A percentile compares a stretch with the other conserved stretches of the same genome.
Evolutionary conservation across 176 grass and related monocot genomes (phyloP).

Genomic region (Musa acuminata): DNA sequence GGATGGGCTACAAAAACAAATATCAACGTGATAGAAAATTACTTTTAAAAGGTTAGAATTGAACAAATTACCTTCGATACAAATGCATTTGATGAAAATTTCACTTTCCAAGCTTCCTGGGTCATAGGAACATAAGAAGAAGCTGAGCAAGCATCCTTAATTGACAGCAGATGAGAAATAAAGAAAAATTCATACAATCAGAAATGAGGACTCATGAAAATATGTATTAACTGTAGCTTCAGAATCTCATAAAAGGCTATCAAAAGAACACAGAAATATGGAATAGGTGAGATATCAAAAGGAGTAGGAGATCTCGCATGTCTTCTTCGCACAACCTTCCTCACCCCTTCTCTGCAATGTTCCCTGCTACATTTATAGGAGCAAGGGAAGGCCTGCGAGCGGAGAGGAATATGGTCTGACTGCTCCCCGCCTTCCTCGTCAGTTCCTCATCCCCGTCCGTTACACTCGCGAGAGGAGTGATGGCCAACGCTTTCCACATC

Average conservation of each 20-base stretch:
- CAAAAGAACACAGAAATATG: neutral
- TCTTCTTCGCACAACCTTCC: too few species aligned
- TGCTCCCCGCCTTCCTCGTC: too few species aligned
- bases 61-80: conserved; percentile 45
- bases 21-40: neutral
- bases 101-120: conserved; percentile 56
- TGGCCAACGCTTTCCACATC: too few species aligned
- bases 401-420: too few species aligned
- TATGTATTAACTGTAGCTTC: neutral
- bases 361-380: too few species aligned
- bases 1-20: neutral
- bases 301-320: too few species aligned
- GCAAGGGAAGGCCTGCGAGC: too few species aligned
- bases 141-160: neutral
- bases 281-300: too few species aligned
- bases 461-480: too few species aligned
- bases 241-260: neutral
- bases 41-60: neutral
- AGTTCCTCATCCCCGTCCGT: too few species aligned
- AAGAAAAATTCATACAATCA: neutral
- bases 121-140: conserved; percentile 40
- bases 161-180: neutral
- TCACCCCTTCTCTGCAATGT: too few species aligned
- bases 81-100: conserved; percentile 65
- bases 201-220: neutral